These are phyloP conservation scores for Magnaporthiopsis poae DNA, from an alignment of 2,329 filamentous ascomycete species.

Conservation along the genomic window DNA sequence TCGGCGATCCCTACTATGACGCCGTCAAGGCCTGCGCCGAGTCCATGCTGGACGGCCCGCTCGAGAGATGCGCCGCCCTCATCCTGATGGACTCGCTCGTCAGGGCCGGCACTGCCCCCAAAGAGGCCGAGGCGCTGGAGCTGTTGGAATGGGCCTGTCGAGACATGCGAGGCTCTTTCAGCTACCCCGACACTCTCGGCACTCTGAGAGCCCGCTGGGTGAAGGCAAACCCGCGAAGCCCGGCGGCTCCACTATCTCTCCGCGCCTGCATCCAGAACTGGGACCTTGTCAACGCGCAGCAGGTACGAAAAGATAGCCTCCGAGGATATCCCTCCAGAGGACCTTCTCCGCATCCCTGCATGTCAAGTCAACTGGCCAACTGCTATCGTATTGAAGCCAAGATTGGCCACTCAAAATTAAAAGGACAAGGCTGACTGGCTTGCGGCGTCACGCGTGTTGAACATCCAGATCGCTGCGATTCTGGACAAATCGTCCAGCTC, in stretches of 20 bases:
- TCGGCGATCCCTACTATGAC: slow-evolving; percentile 47
- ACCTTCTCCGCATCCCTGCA: not conserved
- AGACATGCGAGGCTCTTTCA: slow-evolving; percentile 19
- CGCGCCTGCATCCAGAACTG: slow-evolving; percentile 44
- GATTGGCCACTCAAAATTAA: not conserved
- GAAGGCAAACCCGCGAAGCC: slow-evolving; percentile 41
- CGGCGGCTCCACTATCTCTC: slow-evolving; percentile 33
- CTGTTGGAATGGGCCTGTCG: slow-evolving; percentile 46
- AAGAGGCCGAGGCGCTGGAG: slow-evolving; percentile 41
- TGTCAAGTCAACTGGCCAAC: no score
- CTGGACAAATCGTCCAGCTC: slow-evolving; percentile 38
- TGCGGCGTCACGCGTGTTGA: not conserved
- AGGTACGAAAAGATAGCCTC: slow-evolving; percentile 26
- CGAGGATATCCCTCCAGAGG: not conserved
- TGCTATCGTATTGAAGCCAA: not conserved
- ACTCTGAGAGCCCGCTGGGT: slow-evolving; percentile 39
- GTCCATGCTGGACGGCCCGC: slow-evolving; percentile 40
- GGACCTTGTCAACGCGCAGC: slow-evolving; percentile 48
- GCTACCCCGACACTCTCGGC: slow-evolving; percentile 39
- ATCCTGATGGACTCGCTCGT: slow-evolving; percentile 36
- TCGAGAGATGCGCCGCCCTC: slow-evolving; percentile 34
- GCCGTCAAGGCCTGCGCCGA: slow-evolving; percentile 41
- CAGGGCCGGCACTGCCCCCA: slow-evolving; percentile 34
- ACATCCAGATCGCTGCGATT: slow-evolving; percentile 41
- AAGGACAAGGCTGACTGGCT: not conserved